Percentiles rank a stretch among this genome's conserved stretches.
phyloP scores from a whole-genome alignment of 176 grass and related monocot genomes.

The Hordeum vulgare region MorexV3_pseudomolecules_assembly NC_058524.1:31332044-31332543 shows the following conservation, averaged over 20 bases:
- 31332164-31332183: background rate
- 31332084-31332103: background rate
- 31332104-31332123: background rate
- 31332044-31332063: background rate
- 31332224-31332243: conserved; percentile 33
- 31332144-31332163: background rate
- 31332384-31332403: conserved; percentile 36
- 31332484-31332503: too few species aligned
- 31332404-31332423: background rate
- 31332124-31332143: background rate
- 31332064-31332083: background rate
- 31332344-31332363: conserved; percentile 51
- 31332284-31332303: conserved; percentile 29
- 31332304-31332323: conserved; percentile 19
- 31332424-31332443: too few species aligned
- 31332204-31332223: conserved; percentile 36
- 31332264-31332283: conserved; percentile 39
- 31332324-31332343: conserved; percentile 41
- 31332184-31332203: conserved; percentile 20
- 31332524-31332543: conserved; percentile 59
- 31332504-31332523: conserved; percentile 76
- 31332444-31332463: background rate
- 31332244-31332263: conserved; percentile 44
- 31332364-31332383: conserved; percentile 46
- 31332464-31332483: too few species aligned